These are phyloP conservation scores for Allium sativum DNA, from an alignment of 106 monocot species.

Conservation along the genomic window DNA sequence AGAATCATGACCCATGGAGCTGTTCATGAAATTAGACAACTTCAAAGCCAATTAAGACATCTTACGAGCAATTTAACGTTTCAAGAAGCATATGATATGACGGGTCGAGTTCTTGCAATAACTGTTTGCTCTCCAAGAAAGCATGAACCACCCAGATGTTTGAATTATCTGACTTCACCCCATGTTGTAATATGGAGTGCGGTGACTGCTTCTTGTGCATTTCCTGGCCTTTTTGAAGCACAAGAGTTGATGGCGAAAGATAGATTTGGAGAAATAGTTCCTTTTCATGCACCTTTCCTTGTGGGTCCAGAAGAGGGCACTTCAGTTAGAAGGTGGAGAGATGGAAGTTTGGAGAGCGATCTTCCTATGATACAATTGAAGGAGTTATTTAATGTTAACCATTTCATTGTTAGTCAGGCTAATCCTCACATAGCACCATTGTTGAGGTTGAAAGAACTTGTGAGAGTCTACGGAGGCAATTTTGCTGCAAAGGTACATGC, in stretches of 20 bases:
- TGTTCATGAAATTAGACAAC: slow-evolving; percentile 73
- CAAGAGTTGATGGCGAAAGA: slow-evolving; percentile 96
- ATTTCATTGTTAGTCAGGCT: slow-evolving; percentile 97
- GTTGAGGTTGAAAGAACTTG: slow-evolving; percentile 69
- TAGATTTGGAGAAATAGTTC: slow-evolving; percentile 76
- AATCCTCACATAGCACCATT: slow-evolving; percentile 96
- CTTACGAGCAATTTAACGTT: slow-evolving; percentile 87
- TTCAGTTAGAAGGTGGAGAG: slow-evolving; percentile 70
- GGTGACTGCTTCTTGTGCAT: slow-evolving; percentile 92
- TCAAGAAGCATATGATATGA: slow-evolving; percentile 95
- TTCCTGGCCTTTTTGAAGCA: slow-evolving; percentile 90
- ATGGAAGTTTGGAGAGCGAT: slow-evolving; percentile 96
- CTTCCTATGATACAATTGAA: slow-evolving; percentile 89
- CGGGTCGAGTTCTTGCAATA: slow-evolving; percentile 71
- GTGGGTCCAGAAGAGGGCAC: slow-evolving; percentile 21
- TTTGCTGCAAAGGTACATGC: slow-evolving; percentile 81
- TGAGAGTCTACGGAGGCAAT: slow-evolving; percentile 79
- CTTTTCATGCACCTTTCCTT: slow-evolving; percentile 64
- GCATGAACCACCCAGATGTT: slow-evolving; percentile 87
- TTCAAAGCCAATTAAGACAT: slow-evolving; percentile 64
- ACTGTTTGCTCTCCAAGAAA: slow-evolving; percentile 91
- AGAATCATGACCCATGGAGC: slow-evolving; percentile 72
- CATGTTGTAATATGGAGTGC: slow-evolving; percentile 99
- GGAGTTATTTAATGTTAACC: slow-evolving; percentile 94
- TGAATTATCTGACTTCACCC: slow-evolving; percentile 91